Base-by-base conservation (phyloP, 148 eudicot species). In the Mesembryanthemum crystallinum region DNA sequence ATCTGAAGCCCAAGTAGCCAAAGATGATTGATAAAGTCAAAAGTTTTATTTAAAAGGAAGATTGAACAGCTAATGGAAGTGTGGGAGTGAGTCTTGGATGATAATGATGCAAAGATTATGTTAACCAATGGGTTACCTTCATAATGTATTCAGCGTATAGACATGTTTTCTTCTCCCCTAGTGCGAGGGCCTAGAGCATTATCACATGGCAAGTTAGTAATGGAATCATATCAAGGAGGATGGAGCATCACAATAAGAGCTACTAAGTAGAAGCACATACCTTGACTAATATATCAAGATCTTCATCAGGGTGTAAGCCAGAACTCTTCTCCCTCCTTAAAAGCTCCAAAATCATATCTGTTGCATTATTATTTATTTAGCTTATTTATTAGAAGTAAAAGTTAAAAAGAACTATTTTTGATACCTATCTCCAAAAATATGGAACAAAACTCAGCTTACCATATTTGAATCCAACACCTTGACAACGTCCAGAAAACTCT, bases 341-440 rank as follows among this genome's bases (percentile, higher is more conserved):
- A 77, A 95, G 97, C 78, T 95, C 98, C 86, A 82, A 82, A 75
- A 95, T 88, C 96, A 95, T 85, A 71, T 90, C 98, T 95, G 79
- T 57, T 42, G 21, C 42, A 76, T 76, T 29, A 17, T n/a, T 33
- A 3, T 0, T 49, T 1, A 28, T 73, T 64, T 29, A 14, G 66
- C 54, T 27, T 21, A 64, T 42, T 58, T 1, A 52, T n/a, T n/a
- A 52, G 18, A 35, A 67, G 29, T 25, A 32, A 29, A 63, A 37
- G 23, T 37, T 52, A 27, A 33, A 9, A 67, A 57, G 8, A 21
- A 52, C 15, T 47, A 23, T 33, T 10, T 0, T 7, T 18, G 14
- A 47, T 18, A 58, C 8, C 2, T 43, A 33, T 66, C 9, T 33
- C 21, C n/a, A 52, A 25, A 47, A 51, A 74, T 25, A 61, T n/a